Conservation (phyloP, 1,284 basidiomycete species). For the Stereum hirsutum region DNA sequence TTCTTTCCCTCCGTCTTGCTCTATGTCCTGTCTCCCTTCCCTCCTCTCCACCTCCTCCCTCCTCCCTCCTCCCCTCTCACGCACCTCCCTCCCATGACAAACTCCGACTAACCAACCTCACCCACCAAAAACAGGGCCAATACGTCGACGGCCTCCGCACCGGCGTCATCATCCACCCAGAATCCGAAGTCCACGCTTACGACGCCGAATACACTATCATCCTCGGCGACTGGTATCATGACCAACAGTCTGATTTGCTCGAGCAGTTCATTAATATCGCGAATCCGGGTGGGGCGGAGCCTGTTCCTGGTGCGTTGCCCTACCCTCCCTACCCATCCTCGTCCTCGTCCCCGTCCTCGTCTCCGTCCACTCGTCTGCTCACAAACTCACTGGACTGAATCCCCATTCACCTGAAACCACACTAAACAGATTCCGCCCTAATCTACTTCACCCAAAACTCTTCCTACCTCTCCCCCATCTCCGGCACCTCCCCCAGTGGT, state of each 20-base stretch:
- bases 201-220: constrained; percentile 90
- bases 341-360: too few species aligned
- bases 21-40: too few species aligned
- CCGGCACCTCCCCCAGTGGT: constrained; percentile 33
- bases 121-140: constrained; percentile 71
- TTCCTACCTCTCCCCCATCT: constrained; percentile 55
- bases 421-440: constrained; percentile 56
- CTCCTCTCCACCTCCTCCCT: too few species aligned
- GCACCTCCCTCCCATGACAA: neutral
- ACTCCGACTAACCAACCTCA: too few species aligned
- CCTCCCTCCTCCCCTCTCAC: neutral
- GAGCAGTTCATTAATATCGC: constrained; percentile 66
- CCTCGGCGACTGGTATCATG: constrained; percentile 56
- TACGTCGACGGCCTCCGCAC: constrained; percentile 83
- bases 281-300: constrained; percentile 82
- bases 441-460: constrained; percentile 81
- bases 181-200: constrained; percentile 58
- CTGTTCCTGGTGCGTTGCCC: constrained; percentile 57
- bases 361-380: too few species aligned
- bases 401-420: neutral
- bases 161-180: constrained; percentile 68
- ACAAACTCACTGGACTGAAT: too few species aligned
- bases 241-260: constrained; percentile 57
- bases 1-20: too few species aligned
- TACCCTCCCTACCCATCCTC: neutral